Conservation (phyloP, 768 basidiomycete genomes). For the Scleroderma bovista region DNA sequence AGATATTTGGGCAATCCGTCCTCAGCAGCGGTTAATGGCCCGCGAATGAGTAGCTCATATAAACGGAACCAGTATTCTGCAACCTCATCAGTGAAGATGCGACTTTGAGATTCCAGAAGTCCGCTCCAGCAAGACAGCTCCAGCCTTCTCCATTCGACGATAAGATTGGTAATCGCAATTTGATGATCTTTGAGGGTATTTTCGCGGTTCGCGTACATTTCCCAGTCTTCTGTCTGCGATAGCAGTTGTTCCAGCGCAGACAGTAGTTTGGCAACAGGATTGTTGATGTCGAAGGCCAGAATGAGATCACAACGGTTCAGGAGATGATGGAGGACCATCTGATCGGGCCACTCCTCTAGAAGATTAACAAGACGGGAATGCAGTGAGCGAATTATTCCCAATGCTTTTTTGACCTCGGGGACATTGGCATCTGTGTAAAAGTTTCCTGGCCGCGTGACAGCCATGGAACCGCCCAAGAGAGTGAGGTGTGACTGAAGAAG, state of each 20-base stretch:
- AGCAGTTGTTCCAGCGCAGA: conserved; percentile 82
- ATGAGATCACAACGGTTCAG: conserved; percentile 63
- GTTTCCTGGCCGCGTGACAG: conserved; percentile 39
- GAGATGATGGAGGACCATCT: conserved; percentile 92
- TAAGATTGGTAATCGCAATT: conserved; percentile 57
- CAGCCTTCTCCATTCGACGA: conserved; percentile 86
- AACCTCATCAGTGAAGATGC: conserved; percentile 35
- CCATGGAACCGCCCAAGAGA: conserved; percentile 21
- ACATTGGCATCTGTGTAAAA: conserved; percentile 84
- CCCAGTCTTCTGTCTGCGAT: conserved; percentile 91
- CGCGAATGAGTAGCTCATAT: conserved; percentile 73
- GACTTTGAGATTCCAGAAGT: conserved; percentile 68
- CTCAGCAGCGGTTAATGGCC: conserved; percentile 43
- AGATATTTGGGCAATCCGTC: conserved; percentile 47
- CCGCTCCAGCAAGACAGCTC: conserved; percentile 86
- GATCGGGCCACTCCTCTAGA: conserved; percentile 88
- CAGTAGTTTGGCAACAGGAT: conserved; percentile 78
- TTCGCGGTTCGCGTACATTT: conserved; percentile 88
- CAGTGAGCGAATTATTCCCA: conserved; percentile 46
- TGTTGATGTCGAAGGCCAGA: conserved; percentile 52
- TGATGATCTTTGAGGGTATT: conserved; percentile 73
- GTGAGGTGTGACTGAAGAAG: conserved; percentile 40
- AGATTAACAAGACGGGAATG: conserved; percentile 48
- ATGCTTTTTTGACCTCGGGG: conserved; percentile 59
- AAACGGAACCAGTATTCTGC: conserved; percentile 90